Percentiles rank a stretch among this genome's conserved stretches.
These are phyloP conservation scores for Colletotrichum theobromicola DNA, from an alignment of 2,329 filamentous ascomycete genomes.

Conservation along the genomic window DNA sequence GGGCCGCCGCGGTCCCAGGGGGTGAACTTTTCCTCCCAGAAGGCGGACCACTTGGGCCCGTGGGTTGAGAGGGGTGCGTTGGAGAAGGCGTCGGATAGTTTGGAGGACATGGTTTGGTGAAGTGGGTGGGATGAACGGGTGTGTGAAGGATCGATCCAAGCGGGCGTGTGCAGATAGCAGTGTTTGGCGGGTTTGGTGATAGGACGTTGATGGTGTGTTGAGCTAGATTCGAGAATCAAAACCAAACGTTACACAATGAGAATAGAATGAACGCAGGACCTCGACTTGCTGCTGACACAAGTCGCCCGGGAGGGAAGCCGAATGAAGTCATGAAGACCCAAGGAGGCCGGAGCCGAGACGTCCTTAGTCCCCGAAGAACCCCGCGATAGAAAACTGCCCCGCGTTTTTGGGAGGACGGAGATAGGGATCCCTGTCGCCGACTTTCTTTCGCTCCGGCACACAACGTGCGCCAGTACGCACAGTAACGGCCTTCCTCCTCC, in stretches of 20 bases:
- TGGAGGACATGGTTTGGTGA: slow-evolving; percentile 24
- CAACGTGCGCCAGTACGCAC: background rate
- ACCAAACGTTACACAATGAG: background rate
- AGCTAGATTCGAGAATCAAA: background rate
- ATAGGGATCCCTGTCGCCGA: background rate
- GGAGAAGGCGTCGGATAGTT: slow-evolving; percentile 40
- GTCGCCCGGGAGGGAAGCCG: background rate
- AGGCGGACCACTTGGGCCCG: slow-evolving; percentile 48
- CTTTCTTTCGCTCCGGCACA: background rate
- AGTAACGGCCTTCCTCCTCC: background rate
- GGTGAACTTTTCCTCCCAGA: slow-evolving; percentile 49
- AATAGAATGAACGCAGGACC: background rate
- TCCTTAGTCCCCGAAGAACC: background rate
- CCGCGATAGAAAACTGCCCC: slow-evolving; percentile 5
- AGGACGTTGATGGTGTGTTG: background rate
- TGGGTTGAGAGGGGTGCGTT: slow-evolving; percentile 37
- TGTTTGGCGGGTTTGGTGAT: background rate
- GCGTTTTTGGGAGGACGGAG: background rate
- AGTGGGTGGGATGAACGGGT: background rate
- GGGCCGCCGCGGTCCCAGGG: slow-evolving; percentile 64
- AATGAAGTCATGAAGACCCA: background rate
- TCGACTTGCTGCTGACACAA: background rate
- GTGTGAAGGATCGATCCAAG: background rate
- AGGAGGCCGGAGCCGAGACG: background rate
- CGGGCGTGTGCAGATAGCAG: background rate